Base-by-base conservation (phyloP, 352 stramenopile species). In the Phytophthora pistaciae region DNA sequence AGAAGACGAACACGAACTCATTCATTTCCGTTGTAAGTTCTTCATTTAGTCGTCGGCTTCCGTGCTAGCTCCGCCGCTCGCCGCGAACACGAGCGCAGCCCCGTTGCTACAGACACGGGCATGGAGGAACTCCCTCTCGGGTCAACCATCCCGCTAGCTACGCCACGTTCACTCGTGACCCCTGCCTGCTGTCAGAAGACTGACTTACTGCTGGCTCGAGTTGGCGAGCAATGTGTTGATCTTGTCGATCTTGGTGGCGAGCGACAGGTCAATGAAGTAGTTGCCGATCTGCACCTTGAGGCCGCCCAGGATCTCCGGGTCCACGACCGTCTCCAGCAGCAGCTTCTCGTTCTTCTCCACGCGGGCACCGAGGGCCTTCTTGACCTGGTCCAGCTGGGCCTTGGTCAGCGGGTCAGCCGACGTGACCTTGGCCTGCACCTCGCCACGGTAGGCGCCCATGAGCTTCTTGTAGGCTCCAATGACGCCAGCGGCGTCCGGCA, bases 221-320 rank as follows among this genome's bases (percentile, higher is more conserved):
- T 87, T 92, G 33, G 84, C 82, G 69, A 94, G 78, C 79, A 94
- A 85, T 75, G 78, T 90, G 80, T 96, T 91, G 79, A 97, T 95
- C 87, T 98, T 97, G 74, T 99, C 95, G 82, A 99, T 98, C 84
- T 97, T 96, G 68, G 90, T 98, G 55, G 91, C 90, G 56, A 98
- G 88, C 74, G 94, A 98, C 74, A 99, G 79, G 85, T 99, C 97
- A 74, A 99, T 98, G 83, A 99, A 99, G 87, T 98, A 97, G 85
- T 99, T 98, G 72, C 96, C 97, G 82, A 99, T 98, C 85, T 98
- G 95, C 69, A 99, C 95, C 86, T 99, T 98, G 64, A 99, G 90
- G 69, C 97, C 97, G 38, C 97, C 97, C 67, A 99, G 77, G 77
- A 99, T 99, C 66, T 90, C 87, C 14, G 96, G 94, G 89, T 99